Conservation (phyloP, 257 asterid species). For the Agastache rugosa region DNA sequence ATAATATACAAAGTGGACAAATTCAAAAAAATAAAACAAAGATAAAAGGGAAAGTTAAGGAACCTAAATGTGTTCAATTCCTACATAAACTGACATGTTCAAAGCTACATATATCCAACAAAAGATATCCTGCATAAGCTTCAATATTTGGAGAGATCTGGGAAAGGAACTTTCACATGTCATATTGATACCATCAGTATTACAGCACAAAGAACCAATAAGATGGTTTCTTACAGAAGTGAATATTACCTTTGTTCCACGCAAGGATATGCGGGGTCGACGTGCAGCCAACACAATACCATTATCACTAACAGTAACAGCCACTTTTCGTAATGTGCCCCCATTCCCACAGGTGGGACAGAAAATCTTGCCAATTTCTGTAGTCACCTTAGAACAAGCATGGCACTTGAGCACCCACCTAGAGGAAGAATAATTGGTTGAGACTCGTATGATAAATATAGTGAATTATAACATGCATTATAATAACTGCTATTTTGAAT, state of each 20-base stretch:
- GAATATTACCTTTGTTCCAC: constrained; percentile 86
- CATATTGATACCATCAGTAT: neutral
- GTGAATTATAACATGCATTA: neutral
- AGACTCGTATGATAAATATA: neutral
- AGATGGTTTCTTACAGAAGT: constrained; percentile 11
- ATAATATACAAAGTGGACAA: neutral
- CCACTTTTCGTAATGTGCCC: constrained; percentile 93
- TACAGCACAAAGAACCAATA: constrained; percentile 15
- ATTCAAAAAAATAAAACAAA: neutral
- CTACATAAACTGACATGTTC: neutral
- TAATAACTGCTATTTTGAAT: neutral
- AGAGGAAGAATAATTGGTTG: constrained; percentile 1
- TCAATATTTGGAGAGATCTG: neutral
- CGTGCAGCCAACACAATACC: constrained; percentile 83
- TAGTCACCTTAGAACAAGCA: constrained; percentile 95
- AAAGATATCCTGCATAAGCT: neutral
- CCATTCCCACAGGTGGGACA: constrained; percentile 98
- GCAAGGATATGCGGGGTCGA: constrained; percentile 79
- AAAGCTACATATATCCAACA: neutral
- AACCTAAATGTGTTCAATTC: neutral
- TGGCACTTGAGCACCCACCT: constrained; percentile 99
- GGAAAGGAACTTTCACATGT: neutral
- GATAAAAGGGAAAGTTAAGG: neutral
- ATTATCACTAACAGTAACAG: constrained; percentile 90
- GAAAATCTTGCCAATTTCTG: constrained; percentile 86